These are phyloP conservation scores for Pichia nakasei DNA, from an alignment of 805 yeast genomes.

Conservation along the genomic window DNA sequence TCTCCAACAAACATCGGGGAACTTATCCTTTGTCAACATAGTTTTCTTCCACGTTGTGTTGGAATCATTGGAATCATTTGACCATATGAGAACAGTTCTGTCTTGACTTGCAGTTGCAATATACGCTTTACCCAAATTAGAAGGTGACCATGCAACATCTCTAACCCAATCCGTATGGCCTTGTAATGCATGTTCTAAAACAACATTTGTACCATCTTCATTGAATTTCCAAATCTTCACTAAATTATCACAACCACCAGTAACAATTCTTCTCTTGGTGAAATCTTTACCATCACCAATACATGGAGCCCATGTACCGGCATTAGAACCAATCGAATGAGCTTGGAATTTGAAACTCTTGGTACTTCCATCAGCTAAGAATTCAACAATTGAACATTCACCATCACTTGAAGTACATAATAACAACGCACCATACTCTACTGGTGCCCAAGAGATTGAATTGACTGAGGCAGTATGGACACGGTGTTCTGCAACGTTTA, in stretches of 20 bases:
- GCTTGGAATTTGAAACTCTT: constrained; percentile 61
- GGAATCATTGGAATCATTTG: constrained; percentile 36
- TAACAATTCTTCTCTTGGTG: constrained; percentile 63
- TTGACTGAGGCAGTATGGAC: constrained; percentile 93
- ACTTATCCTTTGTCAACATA: constrained; percentile 63
- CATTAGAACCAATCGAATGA: constrained; percentile 88
- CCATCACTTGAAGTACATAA: constrained; percentile 93
- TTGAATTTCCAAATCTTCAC: constrained; percentile 85
- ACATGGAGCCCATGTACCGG: constrained; percentile 91
- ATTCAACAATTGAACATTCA: constrained; percentile 80
- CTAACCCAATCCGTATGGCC: constrained; percentile 99
- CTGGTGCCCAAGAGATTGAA: constrained; percentile 95
- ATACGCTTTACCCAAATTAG: constrained; percentile 75
- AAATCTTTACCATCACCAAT: constrained; percentile 26
- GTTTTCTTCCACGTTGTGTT: constrained; percentile 62
- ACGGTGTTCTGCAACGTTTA: constrained; percentile 75
- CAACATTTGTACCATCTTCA: constrained; percentile 45
- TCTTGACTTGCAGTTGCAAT: constrained; percentile 97
- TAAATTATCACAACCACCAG: constrained; percentile 92
- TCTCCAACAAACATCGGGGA: constrained; percentile 98
- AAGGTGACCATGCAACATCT: constrained; percentile 97
- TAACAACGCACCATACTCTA: constrained; percentile 88
- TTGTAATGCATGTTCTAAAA: constrained; percentile 64
- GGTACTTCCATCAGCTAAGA: constrained; percentile 79
- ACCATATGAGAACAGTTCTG: constrained; percentile 90